phyloP scores from a whole-genome alignment of 305 asterid genomes.

The Euphrasia arctica region DNA sequence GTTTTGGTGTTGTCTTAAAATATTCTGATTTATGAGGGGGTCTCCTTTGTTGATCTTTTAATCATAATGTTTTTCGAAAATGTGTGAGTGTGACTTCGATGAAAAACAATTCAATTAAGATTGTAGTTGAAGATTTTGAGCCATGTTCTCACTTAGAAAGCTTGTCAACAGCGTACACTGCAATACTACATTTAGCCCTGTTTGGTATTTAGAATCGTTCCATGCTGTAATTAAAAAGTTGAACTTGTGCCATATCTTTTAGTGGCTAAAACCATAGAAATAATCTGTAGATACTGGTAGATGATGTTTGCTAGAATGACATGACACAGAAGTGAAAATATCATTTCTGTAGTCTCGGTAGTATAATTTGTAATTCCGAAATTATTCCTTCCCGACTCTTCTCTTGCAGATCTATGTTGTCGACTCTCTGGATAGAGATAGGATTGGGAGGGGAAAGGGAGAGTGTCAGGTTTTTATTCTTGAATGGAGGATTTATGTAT shows the following conservation, averaged over 20 bases:
- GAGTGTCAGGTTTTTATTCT: conserved; percentile 80
- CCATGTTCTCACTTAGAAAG: conserved; percentile 10
- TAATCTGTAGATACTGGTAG: not conserved
- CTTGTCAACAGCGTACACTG: conserved; percentile 3
- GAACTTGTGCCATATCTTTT: conserved; percentile 6
- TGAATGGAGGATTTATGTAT: conserved; percentile 23
- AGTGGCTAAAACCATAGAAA: not conserved
- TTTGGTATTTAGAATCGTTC: not conserved
- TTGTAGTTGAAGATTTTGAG: conserved; percentile 9
- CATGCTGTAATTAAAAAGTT: conserved; percentile 13
- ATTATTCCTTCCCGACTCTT: conserved; percentile 23
- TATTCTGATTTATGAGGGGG: too few relatives aligned
- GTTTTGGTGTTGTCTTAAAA: too few relatives aligned
- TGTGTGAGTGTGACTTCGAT: too few relatives aligned
- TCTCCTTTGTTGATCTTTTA: too few relatives aligned
- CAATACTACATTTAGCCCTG: not conserved
- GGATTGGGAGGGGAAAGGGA: conserved; percentile 78
- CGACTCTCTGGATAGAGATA: conserved; percentile 94
- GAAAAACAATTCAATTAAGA: too few relatives aligned
- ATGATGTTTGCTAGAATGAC: conserved; percentile 5
- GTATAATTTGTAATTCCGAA: conserved; percentile 4
- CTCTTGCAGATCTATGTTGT: conserved; percentile 84
- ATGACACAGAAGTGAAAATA: not conserved
- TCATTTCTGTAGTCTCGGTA: conserved; percentile 14
- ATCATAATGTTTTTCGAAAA: too few relatives aligned